Conservation (phyloP, 345 rosid genomes). For the Aquilaria sinensis region DNA sequence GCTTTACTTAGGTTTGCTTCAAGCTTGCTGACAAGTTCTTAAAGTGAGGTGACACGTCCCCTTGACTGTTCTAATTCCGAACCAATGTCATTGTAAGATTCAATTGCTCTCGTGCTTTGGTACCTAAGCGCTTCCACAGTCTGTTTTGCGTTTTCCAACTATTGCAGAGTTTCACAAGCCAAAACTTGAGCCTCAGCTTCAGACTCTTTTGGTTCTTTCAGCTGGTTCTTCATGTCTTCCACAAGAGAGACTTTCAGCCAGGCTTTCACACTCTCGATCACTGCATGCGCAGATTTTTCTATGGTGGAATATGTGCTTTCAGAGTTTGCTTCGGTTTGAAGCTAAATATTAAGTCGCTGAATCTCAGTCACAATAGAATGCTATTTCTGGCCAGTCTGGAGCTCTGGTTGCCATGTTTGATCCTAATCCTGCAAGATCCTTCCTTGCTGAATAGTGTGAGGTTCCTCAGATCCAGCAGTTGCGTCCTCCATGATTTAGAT, state of each 20-base stretch:
- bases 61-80: slow-evolving; percentile 67
- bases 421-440: slow-evolving; percentile 42
- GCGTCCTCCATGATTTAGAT: slow-evolving; percentile 67
- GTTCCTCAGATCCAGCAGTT: slow-evolving; percentile 49
- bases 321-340: slow-evolving; percentile 52
- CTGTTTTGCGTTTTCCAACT: slow-evolving; percentile 65
- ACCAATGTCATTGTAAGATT: slow-evolving; percentile 51
- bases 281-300: slow-evolving; percentile 44
- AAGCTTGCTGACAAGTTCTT: slow-evolving; percentile 40
- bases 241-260: slow-evolving; percentile 53
- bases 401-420: slow-evolving; percentile 46
- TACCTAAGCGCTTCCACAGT: slow-evolving; percentile 56
- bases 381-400: slow-evolving; percentile 50
- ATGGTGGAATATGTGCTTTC: slow-evolving; percentile 48
- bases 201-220: slow-evolving; percentile 62
- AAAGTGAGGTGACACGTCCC: slow-evolving; percentile 41
- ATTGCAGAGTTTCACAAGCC: slow-evolving; percentile 58
- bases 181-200: slow-evolving; percentile 64
- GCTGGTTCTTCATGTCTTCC: slow-evolving; percentile 70
- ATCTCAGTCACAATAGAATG: slow-evolving; percentile 59
- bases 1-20: slow-evolving; percentile 19
- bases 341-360: slow-evolving; percentile 61
- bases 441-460: slow-evolving; percentile 27
- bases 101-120: slow-evolving; percentile 53
- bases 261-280: slow-evolving; percentile 62